Evolutionary conservation across 2,329 filamentous ascomycete species (phyloP).

Genomic region (Fragosphaeria purpurea): DNA sequence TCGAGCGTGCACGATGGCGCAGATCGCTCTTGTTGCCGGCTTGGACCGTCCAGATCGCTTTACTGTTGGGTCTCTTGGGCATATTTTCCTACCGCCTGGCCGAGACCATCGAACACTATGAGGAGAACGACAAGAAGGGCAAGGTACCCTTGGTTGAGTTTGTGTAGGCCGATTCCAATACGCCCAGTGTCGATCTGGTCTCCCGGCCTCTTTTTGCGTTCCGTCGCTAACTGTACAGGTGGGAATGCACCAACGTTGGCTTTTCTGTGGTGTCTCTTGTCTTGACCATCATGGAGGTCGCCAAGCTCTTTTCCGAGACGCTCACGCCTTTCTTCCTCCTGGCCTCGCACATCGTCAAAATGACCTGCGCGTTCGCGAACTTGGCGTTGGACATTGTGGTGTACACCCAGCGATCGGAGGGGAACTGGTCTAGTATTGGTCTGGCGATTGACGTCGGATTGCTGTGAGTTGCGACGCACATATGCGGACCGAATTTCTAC

Average conservation of each 20-base stretch:
- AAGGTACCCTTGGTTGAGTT: constrained; percentile 35
- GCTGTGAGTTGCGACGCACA: constrained; percentile 29
- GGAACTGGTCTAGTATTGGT: constrained; percentile 37
- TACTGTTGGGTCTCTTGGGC: constrained; percentile 37
- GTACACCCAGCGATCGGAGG: constrained; percentile 34
- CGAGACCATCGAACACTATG: constrained; percentile 32
- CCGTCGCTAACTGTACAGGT: constrained; percentile 25
- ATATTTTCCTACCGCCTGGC: constrained; percentile 45
- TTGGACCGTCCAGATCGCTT: constrained; percentile 38
- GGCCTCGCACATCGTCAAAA: constrained; percentile 40
- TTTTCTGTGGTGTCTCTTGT: constrained; percentile 37
- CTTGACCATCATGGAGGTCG: constrained; percentile 33
- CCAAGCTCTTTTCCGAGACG: constrained; percentile 32
- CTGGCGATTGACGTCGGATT: constrained; percentile 38
- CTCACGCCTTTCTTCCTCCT: constrained; percentile 46
- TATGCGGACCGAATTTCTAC: too few relatives aligned
- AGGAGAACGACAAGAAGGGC: constrained; percentile 29
- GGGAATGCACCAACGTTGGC: constrained; percentile 42
- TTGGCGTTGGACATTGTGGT: constrained; percentile 42
- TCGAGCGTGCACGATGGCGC: constrained; percentile 42
- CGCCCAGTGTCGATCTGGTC: constrained; percentile 6
- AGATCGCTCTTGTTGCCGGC: constrained; percentile 35
- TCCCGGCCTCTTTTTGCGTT: too few relatives aligned
- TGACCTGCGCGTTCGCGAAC: constrained; percentile 35
- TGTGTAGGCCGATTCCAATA: constrained; percentile 29